A percentile compares a stretch with the other conserved stretches of the same genome.
phyloP scores from a whole-genome alignment of 2,329 filamentous ascomycete genomes.

The Gliomastix tumulicola region DNA sequence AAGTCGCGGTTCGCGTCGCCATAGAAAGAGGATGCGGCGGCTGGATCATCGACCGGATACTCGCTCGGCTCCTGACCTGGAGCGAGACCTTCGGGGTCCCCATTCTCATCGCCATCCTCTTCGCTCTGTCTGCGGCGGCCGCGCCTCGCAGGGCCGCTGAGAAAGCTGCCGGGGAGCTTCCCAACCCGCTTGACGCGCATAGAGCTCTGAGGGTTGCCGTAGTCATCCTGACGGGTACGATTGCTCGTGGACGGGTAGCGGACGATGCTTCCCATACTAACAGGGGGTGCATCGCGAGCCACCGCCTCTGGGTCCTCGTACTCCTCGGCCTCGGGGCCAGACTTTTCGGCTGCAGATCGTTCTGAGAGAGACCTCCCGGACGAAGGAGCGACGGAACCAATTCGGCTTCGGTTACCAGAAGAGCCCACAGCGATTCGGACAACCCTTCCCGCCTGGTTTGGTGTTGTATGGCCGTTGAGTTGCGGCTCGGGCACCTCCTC shows the following conservation, averaged over 20 bases:
- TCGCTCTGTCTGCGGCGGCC: slow-evolving; percentile 63
- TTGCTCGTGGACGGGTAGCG: slow-evolving; percentile 39
- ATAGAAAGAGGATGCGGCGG: slow-evolving; percentile 34
- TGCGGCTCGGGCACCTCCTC: slow-evolving; percentile 29
- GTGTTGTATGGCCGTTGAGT: slow-evolving; percentile 51
- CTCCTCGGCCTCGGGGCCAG: slow-evolving; percentile 29
- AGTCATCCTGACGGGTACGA: slow-evolving; percentile 51
- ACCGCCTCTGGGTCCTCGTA: slow-evolving; percentile 38
- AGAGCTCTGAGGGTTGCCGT: slow-evolving; percentile 61
- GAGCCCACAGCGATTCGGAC: slow-evolving; percentile 49
- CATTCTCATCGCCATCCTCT: slow-evolving; percentile 48
- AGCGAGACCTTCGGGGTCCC: slow-evolving; percentile 30
- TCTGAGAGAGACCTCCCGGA: slow-evolving; percentile 26
- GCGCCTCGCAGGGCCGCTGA: slow-evolving; percentile 73
- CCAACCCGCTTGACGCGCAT: slow-evolving; percentile 72
- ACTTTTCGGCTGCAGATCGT: slow-evolving; percentile 23
- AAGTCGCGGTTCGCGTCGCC: slow-evolving; percentile 36
- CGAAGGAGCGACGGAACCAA: slow-evolving; percentile 26
- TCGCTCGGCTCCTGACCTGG: slow-evolving; percentile 34
- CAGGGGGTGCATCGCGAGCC: slow-evolving; percentile 36
- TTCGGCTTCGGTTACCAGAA: slow-evolving; percentile 33
- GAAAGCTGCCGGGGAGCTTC: slow-evolving; percentile 67
- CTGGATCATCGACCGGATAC: slow-evolving; percentile 27
- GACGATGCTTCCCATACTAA: slow-evolving; percentile 8
- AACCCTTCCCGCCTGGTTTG: slow-evolving; percentile 40